A percentile compares a stretch with the other conserved stretches of the same genome.
Conservation (phyloP, 2,329 filamentous ascomycete genomes). For the Sclerotinia nivalis region DNA sequence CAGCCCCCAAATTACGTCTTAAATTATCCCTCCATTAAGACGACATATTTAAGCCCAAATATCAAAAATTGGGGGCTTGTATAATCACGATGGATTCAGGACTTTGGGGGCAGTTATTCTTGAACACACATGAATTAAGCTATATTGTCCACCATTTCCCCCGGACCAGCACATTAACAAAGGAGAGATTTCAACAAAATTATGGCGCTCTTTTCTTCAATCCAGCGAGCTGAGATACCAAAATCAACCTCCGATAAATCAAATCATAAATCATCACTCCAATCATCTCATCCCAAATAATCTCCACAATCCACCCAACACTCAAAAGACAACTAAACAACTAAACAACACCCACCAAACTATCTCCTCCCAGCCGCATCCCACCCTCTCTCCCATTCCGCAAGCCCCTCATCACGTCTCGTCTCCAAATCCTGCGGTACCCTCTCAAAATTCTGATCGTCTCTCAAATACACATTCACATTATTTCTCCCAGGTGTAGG, state of each 20-base stretch:
- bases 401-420: constrained; percentile 7
- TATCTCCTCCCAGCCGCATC: constrained; percentile 6
- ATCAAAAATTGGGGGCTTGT: not conserved
- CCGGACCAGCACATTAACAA: not conserved
- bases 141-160: not conserved
- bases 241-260: not conserved
- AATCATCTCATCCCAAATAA: no score
- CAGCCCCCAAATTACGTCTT: not conserved
- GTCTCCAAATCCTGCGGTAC: constrained; percentile 17
- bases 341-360: not conserved
- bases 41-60: no score
- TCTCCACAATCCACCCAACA: no score
- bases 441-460: constrained; percentile 27
- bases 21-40: not conserved
- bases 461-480: constrained; percentile 27
- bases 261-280: not conserved
- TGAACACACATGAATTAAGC: not conserved
- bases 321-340: no score
- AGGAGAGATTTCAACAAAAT: not conserved
- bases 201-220: not conserved
- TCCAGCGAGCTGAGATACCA: not conserved
- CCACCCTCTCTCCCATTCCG: constrained; percentile 28
- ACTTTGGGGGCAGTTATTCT: not conserved
- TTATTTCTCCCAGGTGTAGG: constrained; percentile 14
- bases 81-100: not conserved